Evolutionary conservation across 352 stramenopile species (phyloP).

Genomic region (Globisporangium parvum): DNA sequence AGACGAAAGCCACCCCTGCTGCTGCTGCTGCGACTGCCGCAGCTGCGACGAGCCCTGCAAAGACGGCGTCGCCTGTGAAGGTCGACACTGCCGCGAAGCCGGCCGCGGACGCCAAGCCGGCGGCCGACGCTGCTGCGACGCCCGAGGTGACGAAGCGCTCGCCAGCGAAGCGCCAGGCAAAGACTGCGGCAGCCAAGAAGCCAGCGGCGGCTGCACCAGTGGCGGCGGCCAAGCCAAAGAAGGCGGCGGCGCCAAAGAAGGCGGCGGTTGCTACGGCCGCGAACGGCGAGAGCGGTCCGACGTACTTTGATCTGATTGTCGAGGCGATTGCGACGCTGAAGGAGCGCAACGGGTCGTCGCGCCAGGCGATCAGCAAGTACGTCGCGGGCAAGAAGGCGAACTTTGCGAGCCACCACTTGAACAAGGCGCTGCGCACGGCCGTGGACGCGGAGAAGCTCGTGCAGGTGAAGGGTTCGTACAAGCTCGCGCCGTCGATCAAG

Average conservation of each 20-base stretch:
- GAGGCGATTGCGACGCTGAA: constrained; percentile 89
- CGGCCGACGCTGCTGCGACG: constrained; percentile 4
- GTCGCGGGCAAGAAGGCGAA: constrained; percentile 84
- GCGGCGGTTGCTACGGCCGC: constrained; percentile 13
- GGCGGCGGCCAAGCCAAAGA: constrained; percentile 18
- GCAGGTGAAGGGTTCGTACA: constrained; percentile 82
- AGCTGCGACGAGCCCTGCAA: constrained; percentile 13
- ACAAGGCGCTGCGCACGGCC: constrained; percentile 86
- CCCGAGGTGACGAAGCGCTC: constrained; percentile 35
- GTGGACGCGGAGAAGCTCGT: constrained; percentile 87
- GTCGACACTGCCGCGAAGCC: constrained; percentile 15
- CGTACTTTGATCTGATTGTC: constrained; percentile 88
- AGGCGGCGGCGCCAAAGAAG: constrained; percentile 23
- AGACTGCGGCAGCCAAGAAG: constrained; percentile 56
- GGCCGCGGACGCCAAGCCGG: constrained; percentile 12
- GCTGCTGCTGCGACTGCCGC: neutral
- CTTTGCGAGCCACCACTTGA: constrained; percentile 78
- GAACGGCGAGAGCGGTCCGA: constrained; percentile 36
- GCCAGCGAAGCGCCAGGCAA: constrained; percentile 47
- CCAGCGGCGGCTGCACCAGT: constrained; percentile 15
- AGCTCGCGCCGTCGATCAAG: constrained; percentile 59
- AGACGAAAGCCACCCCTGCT: constrained; percentile 11
- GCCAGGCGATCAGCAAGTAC: constrained; percentile 88
- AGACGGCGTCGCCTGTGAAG: constrained; percentile 31
- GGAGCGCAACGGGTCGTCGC: constrained; percentile 90